These are phyloP conservation scores for Trichoderma gamsii DNA, from an alignment of 495 filamentous ascomycete species.

Conservation along the genomic window DNA sequence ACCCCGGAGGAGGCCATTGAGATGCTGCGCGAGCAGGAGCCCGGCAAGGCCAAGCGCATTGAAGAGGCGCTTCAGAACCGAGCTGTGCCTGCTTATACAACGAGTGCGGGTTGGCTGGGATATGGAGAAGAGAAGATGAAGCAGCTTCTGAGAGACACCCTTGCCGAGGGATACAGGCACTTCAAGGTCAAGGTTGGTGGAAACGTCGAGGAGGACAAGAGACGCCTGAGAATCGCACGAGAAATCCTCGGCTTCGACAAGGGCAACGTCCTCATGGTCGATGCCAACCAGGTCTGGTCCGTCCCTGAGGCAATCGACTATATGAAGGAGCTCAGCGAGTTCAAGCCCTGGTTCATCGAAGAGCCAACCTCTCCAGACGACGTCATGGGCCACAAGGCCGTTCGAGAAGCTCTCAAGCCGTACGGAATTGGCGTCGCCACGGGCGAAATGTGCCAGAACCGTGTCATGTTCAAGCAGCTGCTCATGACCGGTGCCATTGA, in stretches of 20 bases:
- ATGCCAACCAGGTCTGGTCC: constrained; percentile 93
- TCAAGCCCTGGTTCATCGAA: constrained; percentile 95
- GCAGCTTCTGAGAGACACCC: constrained; percentile 61
- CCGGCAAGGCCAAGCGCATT: constrained; percentile 60
- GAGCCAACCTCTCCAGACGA: constrained; percentile 95
- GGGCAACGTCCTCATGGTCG: constrained; percentile 88
- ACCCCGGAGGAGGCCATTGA: constrained; percentile 75
- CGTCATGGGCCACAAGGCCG: constrained; percentile 79
- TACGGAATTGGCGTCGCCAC: constrained; percentile 81
- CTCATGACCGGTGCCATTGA: constrained; percentile 73
- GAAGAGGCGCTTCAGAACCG: constrained; percentile 60
- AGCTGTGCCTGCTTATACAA: constrained; percentile 88
- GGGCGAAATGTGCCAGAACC: constrained; percentile 95
- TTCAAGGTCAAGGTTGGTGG: constrained; percentile 92
- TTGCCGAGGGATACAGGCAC: constrained; percentile 70
- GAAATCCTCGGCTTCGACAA: constrained; percentile 79
- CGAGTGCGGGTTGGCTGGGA: constrained; percentile 89
- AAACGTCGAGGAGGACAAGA: constrained; percentile 61
- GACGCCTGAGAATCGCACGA: constrained; percentile 65
- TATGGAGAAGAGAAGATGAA: constrained; percentile 83
- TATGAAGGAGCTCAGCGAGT: constrained; percentile 76
- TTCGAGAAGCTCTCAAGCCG: constrained; percentile 70
- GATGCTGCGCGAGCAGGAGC: constrained; percentile 57
- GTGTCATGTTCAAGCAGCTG: constrained; percentile 91
- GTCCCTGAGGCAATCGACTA: constrained; percentile 86